Conservation (phyloP, 164 flowering plant genomes). For the Umbilicus rupestris region DNA sequence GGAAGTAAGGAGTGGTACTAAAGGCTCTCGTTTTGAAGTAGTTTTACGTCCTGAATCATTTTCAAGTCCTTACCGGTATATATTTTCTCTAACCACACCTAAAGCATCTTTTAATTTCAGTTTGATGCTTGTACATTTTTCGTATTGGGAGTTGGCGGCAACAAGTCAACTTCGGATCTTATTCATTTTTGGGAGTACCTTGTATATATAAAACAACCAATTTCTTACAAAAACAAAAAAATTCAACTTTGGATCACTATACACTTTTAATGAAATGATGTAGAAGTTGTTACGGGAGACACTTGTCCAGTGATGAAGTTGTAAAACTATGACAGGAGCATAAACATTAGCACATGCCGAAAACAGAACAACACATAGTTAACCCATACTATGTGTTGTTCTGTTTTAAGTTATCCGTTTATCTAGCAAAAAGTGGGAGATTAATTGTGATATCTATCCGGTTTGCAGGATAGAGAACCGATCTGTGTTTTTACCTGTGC, state of each 20-base stretch:
- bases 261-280: background rate
- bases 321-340: background rate
- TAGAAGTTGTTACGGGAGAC: background rate
- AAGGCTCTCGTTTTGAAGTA: conserved; percentile 78
- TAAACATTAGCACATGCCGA: background rate
- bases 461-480: conserved; percentile 83
- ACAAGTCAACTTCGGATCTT: background rate
- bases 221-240: too few species aligned
- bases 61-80: conserved; percentile 88
- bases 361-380: too few species aligned
- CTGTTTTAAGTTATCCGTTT: background rate
- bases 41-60: conserved; percentile 60
- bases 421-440: background rate
- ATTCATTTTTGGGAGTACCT: too few species aligned
- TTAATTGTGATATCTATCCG: background rate
- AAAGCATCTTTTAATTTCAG: background rate
- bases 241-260: background rate
- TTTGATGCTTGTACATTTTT: background rate
- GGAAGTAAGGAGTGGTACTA: conserved; percentile 76
- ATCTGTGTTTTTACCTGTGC: conserved; percentile 70
- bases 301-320: background rate
- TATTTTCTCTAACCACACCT: background rate
- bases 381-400: background rate
- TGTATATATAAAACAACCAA: too few species aligned
- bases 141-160: background rate